Percentiles rank a stretch among this genome's conserved stretches.
Evolutionary conservation across 257 asterid species (phyloP).

Genomic region (Solanum habrochaites): DNA sequence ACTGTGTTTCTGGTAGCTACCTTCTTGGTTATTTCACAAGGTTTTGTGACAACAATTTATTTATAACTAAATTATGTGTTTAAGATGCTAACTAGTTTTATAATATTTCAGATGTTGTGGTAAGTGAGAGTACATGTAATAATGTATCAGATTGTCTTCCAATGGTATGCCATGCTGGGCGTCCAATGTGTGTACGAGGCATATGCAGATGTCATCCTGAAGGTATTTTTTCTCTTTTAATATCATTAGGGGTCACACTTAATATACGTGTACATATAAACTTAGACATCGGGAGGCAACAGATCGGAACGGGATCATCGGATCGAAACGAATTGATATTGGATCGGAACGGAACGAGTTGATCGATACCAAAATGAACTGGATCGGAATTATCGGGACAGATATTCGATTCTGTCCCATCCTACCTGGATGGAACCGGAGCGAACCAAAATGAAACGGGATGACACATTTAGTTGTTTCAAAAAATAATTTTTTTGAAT

Average conservation of each 20-base stretch:
- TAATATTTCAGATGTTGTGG: background rate
- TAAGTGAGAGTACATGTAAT: background rate
- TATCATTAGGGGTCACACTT: too few relatives aligned
- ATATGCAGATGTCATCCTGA: background rate
- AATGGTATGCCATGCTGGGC: background rate
- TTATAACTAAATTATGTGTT: background rate
- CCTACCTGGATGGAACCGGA: too few relatives aligned
- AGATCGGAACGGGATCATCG: too few relatives aligned
- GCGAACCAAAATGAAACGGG: too few relatives aligned
- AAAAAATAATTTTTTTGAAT: too few relatives aligned
- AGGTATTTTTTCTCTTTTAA: background rate
- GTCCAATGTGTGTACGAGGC: background rate
- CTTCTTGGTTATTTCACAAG: background rate
- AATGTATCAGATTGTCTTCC: background rate
- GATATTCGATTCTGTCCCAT: too few relatives aligned
- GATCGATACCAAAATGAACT: too few relatives aligned
- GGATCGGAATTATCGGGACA: too few relatives aligned
- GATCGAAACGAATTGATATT: too few relatives aligned
- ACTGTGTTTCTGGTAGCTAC: too few relatives aligned
- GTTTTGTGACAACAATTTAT: background rate
- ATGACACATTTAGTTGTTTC: accelerated
- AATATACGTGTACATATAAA: background rate
- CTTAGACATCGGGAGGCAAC: background rate
- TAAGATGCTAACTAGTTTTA: background rate
- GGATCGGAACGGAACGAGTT: too few relatives aligned